A percentile compares a stretch with the other conserved stretches of the same genome.
These are phyloP conservation scores for Xylariomycetidae sp. DNA, from an alignment of 2,329 filamentous ascomycete genomes.

Conservation along the genomic window DNA sequence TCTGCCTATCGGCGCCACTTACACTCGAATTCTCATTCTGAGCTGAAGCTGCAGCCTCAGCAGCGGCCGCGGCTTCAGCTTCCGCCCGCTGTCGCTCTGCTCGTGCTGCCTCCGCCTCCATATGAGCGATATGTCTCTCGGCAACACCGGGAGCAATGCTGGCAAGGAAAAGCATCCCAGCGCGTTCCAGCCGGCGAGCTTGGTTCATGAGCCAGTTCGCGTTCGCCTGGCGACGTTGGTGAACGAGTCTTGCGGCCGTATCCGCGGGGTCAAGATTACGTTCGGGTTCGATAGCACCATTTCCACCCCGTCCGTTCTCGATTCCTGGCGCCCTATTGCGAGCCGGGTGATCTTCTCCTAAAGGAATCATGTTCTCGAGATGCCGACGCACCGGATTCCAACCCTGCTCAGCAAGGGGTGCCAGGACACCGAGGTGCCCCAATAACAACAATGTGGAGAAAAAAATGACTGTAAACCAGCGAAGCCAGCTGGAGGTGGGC, in stretches of 20 bases:
- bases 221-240: conserved; percentile 39
- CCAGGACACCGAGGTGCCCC: conserved; percentile 55
- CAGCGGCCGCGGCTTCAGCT: conserved; percentile 35
- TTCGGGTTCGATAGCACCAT: conserved; percentile 21
- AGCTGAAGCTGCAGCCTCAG: conserved; percentile 28
- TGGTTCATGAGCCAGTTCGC: conserved; percentile 46
- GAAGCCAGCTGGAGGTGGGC: conserved; percentile 52
- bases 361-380: conserved; percentile 54
- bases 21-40: conserved; percentile 4
- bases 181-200: conserved; percentile 52
- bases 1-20: too few species aligned
- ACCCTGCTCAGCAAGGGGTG: conserved; percentile 48
- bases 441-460: conserved; percentile 53
- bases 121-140: conserved; percentile 58
- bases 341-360: conserved; percentile 33
- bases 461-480: conserved; percentile 51
- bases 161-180: conserved; percentile 58
- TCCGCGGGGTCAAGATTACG: conserved; percentile 38
- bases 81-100: conserved; percentile 40
- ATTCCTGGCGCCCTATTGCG: conserved; percentile 21
- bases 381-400: conserved; percentile 55
- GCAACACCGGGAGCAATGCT: conserved; percentile 63
- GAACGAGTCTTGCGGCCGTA: conserved; percentile 51
- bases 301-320: conserved; percentile 25
- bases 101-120: conserved; percentile 48